Evolutionary conservation across 2,329 filamentous ascomycete genomes (phyloP).

Genomic region (Capronia epimyces): DNA sequence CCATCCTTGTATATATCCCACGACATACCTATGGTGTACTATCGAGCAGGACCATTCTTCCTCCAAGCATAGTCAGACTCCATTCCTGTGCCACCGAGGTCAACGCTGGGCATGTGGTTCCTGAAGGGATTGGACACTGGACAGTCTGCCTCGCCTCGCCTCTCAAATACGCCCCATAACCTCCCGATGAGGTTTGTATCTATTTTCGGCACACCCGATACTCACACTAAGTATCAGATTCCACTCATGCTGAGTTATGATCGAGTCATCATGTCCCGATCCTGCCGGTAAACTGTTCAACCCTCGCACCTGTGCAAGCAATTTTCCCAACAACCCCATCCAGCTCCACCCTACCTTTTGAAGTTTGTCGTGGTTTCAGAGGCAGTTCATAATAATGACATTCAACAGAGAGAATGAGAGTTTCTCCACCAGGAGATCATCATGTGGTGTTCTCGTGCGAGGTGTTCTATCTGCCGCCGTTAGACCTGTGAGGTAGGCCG

Average conservation of each 20-base stretch:
- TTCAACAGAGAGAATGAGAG: too few relatives aligned
- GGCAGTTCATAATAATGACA: background rate
- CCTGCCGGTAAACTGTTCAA: background rate
- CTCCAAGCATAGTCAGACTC: too few relatives aligned
- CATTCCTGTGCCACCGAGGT: too few relatives aligned
- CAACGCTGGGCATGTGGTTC: too few relatives aligned
- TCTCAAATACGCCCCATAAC: background rate
- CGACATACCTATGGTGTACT: too few relatives aligned
- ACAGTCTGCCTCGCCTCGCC: background rate
- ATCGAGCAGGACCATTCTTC: too few relatives aligned
- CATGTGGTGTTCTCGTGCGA: conserved; percentile 39
- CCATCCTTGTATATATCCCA: too few relatives aligned
- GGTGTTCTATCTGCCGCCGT: conserved; percentile 50
- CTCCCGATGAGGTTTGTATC: background rate
- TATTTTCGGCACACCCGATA: background rate
- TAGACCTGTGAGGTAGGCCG: conserved; percentile 51
- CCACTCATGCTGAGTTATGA: background rate
- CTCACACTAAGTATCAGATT: background rate
- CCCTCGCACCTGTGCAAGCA: background rate
- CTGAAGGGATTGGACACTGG: too few relatives aligned
- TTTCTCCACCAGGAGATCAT: background rate
- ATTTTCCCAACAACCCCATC: background rate
- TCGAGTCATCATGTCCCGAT: background rate
- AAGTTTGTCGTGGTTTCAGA: background rate
- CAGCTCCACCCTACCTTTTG: too few relatives aligned